A percentile compares a stretch with the other conserved stretches of the same genome.
Evolutionary conservation across 2,329 filamentous ascomycete genomes (phyloP).

Genomic region (Stylonectria norvegica): DNA sequence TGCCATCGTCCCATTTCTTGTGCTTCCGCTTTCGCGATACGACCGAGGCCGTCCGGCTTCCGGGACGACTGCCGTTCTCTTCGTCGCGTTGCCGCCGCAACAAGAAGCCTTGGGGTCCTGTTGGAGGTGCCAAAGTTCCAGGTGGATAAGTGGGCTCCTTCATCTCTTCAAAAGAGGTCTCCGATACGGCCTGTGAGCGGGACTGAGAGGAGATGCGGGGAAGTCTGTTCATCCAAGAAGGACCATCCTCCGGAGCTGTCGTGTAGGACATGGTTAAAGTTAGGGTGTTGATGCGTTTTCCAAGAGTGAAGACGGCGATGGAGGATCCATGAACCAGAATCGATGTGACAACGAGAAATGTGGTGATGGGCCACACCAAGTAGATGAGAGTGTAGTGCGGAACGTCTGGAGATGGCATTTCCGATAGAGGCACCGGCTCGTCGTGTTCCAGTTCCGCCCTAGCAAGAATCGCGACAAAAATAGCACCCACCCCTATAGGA

Average conservation of each 20-base stretch:
- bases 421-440: conserved; percentile 67
- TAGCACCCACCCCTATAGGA: conserved; percentile 93
- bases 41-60: conserved; percentile 58
- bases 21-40: conserved; percentile 60
- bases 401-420: conserved; percentile 50
- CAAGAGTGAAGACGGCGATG: conserved; percentile 93
- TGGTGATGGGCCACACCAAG: conserved; percentile 92
- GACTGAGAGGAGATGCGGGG: conserved; percentile 66
- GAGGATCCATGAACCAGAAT: conserved; percentile 98
- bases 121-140: conserved; percentile 69
- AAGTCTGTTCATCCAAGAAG: conserved; percentile 91
- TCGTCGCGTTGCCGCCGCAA: conserved; percentile 75
- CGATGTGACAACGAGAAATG: conserved; percentile 89
- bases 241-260: conserved; percentile 79
- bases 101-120: conserved; percentile 54
- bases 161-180: conserved; percentile 66
- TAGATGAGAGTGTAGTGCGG: conserved; percentile 69
- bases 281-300: conserved; percentile 96
- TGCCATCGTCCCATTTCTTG: conserved; percentile 67
- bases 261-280: conserved; percentile 97
- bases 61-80: conserved; percentile 39
- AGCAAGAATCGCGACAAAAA: conserved; percentile 91
- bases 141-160: conserved; percentile 60
- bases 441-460: conserved; percentile 84
- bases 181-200: conserved; percentile 83